Percentiles rank a stretch among this genome's conserved stretches.
phyloP scores from a whole-genome alignment of 371 early-diverging fungal species.

The Haplosporangium sp. region DNA sequence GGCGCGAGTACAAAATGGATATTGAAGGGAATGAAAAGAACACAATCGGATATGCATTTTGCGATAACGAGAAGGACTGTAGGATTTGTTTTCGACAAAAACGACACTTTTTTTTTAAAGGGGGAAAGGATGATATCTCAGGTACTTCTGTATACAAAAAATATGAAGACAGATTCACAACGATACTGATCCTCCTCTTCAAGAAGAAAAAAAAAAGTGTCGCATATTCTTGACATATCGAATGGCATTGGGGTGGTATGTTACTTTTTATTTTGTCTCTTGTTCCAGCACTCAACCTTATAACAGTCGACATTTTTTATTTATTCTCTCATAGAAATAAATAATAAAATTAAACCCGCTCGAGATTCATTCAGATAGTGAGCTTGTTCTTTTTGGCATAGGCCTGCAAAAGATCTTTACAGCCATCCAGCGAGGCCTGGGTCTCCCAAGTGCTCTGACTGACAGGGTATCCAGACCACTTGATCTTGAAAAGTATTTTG shows the following conservation, averaged over 20 bases:
- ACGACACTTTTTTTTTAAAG: neutral
- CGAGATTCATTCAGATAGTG: neutral
- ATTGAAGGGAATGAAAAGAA: neutral
- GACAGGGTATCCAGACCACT: conserved; percentile 19
- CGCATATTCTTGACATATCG: too few species aligned
- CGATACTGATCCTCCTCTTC: conserved; percentile 45
- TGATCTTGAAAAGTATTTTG: conserved; percentile 4
- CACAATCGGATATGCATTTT: too few species aligned
- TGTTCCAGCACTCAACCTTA: too few species aligned
- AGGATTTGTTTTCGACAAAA: neutral
- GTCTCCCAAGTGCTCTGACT: conserved; percentile 16
- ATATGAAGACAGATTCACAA: conserved; percentile 42
- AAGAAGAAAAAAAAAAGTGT: neutral
- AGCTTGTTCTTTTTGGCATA: conserved; percentile 9
- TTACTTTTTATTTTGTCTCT: neutral
- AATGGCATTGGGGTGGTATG: neutral
- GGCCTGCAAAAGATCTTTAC: conserved; percentile 9
- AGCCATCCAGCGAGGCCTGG: conserved; percentile 1
- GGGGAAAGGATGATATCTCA: conserved; percentile 51
- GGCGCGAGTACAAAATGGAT: neutral
- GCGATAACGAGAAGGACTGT: neutral
- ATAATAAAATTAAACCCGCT: neutral
- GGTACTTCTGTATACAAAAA: conserved; percentile 53
- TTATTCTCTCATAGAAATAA: neutral
- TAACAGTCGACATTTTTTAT: neutral